These are phyloP conservation scores for Neurospora africana DNA, from an alignment of 495 filamentous ascomycete species.

Conservation along the genomic window DNA sequence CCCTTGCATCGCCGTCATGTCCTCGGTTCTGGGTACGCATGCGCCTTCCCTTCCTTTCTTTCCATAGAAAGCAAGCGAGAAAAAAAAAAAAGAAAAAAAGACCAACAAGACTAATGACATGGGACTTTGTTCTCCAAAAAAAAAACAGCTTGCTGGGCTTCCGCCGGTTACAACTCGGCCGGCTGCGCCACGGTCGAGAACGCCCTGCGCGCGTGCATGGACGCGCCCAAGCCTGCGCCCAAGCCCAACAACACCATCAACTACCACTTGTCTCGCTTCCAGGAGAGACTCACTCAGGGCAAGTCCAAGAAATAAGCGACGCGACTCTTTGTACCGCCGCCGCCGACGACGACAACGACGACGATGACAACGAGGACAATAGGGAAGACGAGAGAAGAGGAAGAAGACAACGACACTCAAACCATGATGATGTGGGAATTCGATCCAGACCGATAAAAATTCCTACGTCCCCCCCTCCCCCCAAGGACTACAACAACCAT, in stretches of 20 bases:
- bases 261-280: conserved; percentile 82
- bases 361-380: not conserved
- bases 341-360: not conserved
- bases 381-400: too few relatives aligned
- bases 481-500: not conserved
- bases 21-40: conserved; percentile 72
- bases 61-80: too few relatives aligned
- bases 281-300: conserved; percentile 64
- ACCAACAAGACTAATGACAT: not conserved
- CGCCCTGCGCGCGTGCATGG: conserved; percentile 86
- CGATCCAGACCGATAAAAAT: too few relatives aligned
- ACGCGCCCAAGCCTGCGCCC: conserved; percentile 58
- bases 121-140: too few relatives aligned
- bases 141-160: conserved; percentile 82
- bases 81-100: too few relatives aligned
- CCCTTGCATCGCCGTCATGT: conserved; percentile 77
- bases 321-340: not conserved
- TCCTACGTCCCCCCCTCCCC: too few relatives aligned
- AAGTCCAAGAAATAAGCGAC: conserved; percentile 44
- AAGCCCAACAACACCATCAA: conserved; percentile 80
- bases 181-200: conserved; percentile 76
- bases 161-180: conserved; percentile 58
- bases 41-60: too few relatives aligned
- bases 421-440: too few relatives aligned
- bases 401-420: too few relatives aligned